Evolutionary conservation across 2,329 filamentous ascomycete genomes (phyloP).

Genomic region (Tolypocladium cylindrosporum): DNA sequence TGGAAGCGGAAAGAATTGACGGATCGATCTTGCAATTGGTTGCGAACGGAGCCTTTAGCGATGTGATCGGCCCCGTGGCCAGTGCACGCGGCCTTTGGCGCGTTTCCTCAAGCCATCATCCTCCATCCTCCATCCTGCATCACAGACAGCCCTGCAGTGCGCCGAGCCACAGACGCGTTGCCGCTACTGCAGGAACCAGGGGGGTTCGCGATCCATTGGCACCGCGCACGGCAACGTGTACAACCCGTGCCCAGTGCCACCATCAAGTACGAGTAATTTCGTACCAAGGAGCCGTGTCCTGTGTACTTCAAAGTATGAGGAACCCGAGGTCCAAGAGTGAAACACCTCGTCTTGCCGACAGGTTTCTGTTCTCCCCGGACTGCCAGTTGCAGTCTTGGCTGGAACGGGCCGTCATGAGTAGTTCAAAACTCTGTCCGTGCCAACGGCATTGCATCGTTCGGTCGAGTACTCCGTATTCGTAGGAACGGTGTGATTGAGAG

Average conservation of each 20-base stretch:
- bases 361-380: not conserved
- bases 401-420: not conserved
- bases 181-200: not conserved
- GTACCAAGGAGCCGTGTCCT: not conserved
- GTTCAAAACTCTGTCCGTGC: not conserved
- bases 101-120: not conserved
- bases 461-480: not conserved
- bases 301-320: not conserved
- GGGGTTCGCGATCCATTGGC: not conserved
- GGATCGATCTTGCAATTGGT: not conserved
- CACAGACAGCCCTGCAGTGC: not conserved
- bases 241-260: not conserved
- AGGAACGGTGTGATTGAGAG: not conserved
- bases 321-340: not conserved
- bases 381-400: not conserved
- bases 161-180: not conserved
- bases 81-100: not conserved
- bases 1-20: not conserved
- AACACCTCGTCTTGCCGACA: too few species aligned
- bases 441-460: not conserved
- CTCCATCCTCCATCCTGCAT: not conserved
- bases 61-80: not conserved
- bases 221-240: not conserved
- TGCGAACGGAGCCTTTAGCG: not conserved
- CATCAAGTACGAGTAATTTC: not conserved